Evolutionary conservation across 176 grass and related monocot genomes (phyloP).

Genomic region (Otatea glauca): DNA sequence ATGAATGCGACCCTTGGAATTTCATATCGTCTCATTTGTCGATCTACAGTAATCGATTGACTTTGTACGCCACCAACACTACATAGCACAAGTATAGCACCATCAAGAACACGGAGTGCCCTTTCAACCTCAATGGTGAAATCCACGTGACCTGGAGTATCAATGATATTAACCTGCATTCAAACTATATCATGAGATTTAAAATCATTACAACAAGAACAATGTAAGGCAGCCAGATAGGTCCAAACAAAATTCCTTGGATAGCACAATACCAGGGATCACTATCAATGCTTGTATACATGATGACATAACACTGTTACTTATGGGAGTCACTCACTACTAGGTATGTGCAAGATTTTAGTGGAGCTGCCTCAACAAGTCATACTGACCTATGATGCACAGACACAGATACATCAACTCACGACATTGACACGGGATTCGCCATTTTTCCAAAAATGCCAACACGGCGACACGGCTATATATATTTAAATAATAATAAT

Average conservation of each 20-base stretch:
- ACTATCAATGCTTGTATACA: slow-evolving; percentile 1
- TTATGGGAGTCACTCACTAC: background rate
- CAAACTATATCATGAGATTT: slow-evolving; percentile 28
- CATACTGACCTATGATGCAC: background rate
- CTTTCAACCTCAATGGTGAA: slow-evolving; percentile 99
- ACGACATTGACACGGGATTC: too few relatives aligned
- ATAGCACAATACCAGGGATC: background rate
- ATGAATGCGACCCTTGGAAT: slow-evolving; percentile 96
- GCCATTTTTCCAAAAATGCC: too few relatives aligned
- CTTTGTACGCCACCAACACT: slow-evolving; percentile 99
- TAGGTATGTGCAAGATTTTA: slow-evolving; percentile 1
- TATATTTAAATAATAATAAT: too few relatives aligned
- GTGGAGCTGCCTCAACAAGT: slow-evolving; percentile 13
- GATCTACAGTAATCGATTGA: slow-evolving; percentile 97
- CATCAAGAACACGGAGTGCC: slow-evolving; percentile 94
- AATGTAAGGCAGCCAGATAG: slow-evolving; percentile 32
- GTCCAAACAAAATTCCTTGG: slow-evolving; percentile 5
- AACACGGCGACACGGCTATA: too few relatives aligned
- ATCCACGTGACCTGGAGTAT: slow-evolving; percentile 97
- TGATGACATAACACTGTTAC: slow-evolving; percentile 3
- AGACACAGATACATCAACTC: too few relatives aligned
- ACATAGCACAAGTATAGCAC: slow-evolving; percentile 97
- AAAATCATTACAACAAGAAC: slow-evolving; percentile 10
- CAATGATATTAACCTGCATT: slow-evolving; percentile 97
- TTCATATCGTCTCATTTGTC: slow-evolving; percentile 96